phyloP scores from a whole-genome alignment of 2,329 filamentous ascomycete genomes.

The Orbilia brochopaga region DNA sequence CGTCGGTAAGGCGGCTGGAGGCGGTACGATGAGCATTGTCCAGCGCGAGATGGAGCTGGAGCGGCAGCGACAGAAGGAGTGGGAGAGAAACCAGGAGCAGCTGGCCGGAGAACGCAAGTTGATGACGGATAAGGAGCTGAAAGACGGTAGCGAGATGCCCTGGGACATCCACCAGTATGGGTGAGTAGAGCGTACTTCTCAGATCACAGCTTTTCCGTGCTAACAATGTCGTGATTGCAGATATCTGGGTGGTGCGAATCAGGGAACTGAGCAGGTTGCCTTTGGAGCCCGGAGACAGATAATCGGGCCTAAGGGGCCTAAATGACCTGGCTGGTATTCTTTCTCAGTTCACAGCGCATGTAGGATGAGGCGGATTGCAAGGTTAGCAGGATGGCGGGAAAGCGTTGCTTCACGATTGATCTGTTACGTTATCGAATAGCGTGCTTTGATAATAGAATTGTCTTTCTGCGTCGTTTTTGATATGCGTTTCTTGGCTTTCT shows the following conservation, averaged over 20 bases:
- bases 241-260: constrained; percentile 53
- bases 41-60: constrained; percentile 83
- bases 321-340: constrained; percentile 2
- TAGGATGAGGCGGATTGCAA: background rate
- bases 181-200: constrained; percentile 17
- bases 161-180: constrained; percentile 48
- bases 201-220: background rate
- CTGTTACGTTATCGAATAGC: background rate
- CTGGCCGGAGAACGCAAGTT: constrained; percentile 43
- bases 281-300: constrained; percentile 53
- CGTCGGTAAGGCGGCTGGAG: constrained; percentile 6
- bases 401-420: background rate
- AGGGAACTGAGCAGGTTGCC: constrained; percentile 53
- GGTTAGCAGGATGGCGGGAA: background rate
- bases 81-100: constrained; percentile 74
- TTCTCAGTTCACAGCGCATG: background rate
- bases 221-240: constrained; percentile 17
- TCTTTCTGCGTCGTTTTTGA: background rate
- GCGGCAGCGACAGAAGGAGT: constrained; percentile 75
- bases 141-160: constrained; percentile 31
- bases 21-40: constrained; percentile 57
- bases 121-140: constrained; percentile 60
- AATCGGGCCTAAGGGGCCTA: constrained; percentile 52
- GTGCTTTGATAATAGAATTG: constrained; percentile 7
- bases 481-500: background rate